phyloP scores from a whole-genome alignment of 176 grass and related monocot species.

The Phoenix roebelenii region DNA sequence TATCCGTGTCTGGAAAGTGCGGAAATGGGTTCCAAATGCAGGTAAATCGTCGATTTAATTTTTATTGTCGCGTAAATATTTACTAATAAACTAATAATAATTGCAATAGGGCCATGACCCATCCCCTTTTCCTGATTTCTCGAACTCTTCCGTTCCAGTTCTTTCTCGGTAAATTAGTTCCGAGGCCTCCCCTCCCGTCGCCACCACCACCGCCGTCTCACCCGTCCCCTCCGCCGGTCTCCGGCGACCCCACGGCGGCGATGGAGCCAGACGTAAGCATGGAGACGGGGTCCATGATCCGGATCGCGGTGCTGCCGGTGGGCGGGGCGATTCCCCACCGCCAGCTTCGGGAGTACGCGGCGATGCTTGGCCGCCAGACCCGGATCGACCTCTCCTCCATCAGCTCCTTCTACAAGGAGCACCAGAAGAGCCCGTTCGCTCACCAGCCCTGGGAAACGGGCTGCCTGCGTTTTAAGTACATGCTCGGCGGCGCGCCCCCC shows the following conservation, averaged over 20 bases:
- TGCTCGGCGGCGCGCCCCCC: conserved; percentile 64
- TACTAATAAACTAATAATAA: too few species aligned
- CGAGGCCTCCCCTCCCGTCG: too few species aligned
- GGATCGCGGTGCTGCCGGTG: conserved; percentile 72
- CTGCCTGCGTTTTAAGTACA: conserved; percentile 72
- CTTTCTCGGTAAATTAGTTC: too few species aligned
- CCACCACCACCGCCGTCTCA: background rate
- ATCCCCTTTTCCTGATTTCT: too few species aligned
- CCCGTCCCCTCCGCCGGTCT: background rate
- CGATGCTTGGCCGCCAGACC: conserved; percentile 53
- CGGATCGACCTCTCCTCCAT: conserved; percentile 71
- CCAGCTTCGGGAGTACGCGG: conserved; percentile 67
- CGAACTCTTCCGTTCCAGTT: too few species aligned
- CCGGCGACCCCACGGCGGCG: background rate
- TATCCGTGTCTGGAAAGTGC: too few species aligned
- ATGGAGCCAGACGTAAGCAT: conserved; percentile 99
- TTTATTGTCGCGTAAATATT: too few species aligned
- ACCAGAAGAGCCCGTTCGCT: conserved; percentile 94
- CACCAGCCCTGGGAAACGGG: conserved; percentile 82
- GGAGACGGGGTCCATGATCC: conserved; percentile 75
- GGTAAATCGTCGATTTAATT: too few species aligned
- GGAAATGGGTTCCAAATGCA: too few species aligned
- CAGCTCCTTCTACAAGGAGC: conserved; percentile 83
- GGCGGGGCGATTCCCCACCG: conserved; percentile 60
- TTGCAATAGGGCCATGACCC: too few species aligned